Evolutionary conservation across 1,284 basidiomycete species (phyloP).

Genomic region (Ceratobasidium papillatum): DNA sequence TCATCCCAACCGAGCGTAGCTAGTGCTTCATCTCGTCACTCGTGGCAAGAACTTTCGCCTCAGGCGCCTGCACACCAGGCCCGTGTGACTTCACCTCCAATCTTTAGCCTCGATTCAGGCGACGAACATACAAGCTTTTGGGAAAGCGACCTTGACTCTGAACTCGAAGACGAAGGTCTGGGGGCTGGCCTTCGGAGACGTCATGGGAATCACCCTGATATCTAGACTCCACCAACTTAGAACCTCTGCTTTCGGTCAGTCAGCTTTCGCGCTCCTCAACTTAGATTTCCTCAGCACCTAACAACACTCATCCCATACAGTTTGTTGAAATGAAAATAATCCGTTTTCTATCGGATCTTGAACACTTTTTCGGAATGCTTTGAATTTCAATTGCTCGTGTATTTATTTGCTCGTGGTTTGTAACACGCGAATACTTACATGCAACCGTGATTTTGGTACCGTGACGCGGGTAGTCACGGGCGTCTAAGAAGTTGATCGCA

Average conservation of each 20-base stretch:
- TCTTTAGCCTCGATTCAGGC: background rate
- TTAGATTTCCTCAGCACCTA: too few relatives aligned
- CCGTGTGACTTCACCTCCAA: background rate
- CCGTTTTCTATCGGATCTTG: background rate
- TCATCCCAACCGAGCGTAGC: background rate
- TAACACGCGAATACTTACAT: too few relatives aligned
- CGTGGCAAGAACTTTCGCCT: background rate
- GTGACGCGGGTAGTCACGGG: background rate
- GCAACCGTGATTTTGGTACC: background rate
- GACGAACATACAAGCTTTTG: background rate
- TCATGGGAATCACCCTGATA: background rate
- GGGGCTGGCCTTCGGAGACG: background rate
- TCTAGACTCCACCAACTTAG: background rate
- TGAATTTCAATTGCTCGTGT: background rate
- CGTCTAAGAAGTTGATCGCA: background rate
- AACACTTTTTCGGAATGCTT: background rate
- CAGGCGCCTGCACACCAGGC: background rate
- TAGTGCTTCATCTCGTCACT: background rate
- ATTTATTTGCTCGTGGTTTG: background rate
- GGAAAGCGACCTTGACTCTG: background rate
- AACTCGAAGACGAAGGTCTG: background rate
- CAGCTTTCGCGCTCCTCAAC: too few relatives aligned
- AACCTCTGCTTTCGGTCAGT: background rate
- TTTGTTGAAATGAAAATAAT: background rate
- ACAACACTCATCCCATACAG: background rate